Base-by-base conservation (phyloP, 2,329 filamentous ascomycete genomes). In the Calonectria montana region DNA sequence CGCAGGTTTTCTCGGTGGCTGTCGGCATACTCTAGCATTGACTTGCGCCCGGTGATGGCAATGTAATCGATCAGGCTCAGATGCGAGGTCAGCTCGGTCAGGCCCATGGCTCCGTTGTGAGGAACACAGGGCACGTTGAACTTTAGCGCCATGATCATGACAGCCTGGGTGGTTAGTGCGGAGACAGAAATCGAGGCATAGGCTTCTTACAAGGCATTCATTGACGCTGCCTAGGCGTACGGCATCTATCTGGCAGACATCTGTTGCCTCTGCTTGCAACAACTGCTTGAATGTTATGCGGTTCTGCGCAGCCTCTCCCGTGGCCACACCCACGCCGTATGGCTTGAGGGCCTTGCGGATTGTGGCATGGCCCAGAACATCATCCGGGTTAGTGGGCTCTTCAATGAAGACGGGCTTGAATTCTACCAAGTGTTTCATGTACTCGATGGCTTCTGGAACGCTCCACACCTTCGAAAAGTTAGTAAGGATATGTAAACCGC, bases 351-450 rank as follows among this genome's bases (percentile, higher is more conserved):
- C 95, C 74, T 96, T 93, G 65, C 94, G 91, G 78, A 97, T 92
- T 3, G 94, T 92, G 80, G 94, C 94, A 88, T 98, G 95, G 70
- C 95, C 95, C 65, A 96, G 91, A 69, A 97, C 92, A 82, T 97
- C 95, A 80, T 97, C 95, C 12, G 95, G 95, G 31, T 92, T 94
- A 18, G 95, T 98, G 2, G 95, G 95, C 88, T 98, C 95, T 86
- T 97, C 95, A 81, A 97, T 97, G 86, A 97, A 97, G 94, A 94
- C 97, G 27, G 94, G 94, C 87, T 94, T 93, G 87, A 95, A 97
- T 78, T 95, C 92, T 67, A 90, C 90, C 62, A 97, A 91, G 80
- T 94, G 84, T 80, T 92, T 89, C 94, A 97, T 97, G 87, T 96
- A 95, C 73, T 90, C 90, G 78, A 97, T 95, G 6, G 95, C 95